phyloP scores from a whole-genome alignment of 2,329 filamentous ascomycete species.

The Daldinia sp. region DNA sequence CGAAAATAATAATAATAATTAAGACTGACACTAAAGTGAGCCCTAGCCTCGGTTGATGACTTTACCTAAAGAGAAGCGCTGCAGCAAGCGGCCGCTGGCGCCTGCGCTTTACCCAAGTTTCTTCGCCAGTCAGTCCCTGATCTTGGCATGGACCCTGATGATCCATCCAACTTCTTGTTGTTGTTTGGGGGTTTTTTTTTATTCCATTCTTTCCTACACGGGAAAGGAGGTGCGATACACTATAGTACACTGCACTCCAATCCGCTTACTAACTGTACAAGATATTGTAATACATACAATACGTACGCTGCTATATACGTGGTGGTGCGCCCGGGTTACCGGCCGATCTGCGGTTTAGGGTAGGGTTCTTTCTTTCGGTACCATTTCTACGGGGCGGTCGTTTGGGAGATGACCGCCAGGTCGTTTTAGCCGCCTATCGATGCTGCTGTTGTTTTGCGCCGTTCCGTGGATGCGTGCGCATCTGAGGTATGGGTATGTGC shows the following conservation, averaged over 20 bases:
- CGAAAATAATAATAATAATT: neutral
- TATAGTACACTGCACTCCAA: too few species aligned
- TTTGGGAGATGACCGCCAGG: neutral
- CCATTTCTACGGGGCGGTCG: neutral
- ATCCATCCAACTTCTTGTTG: constrained; percentile 3
- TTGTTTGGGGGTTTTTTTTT: neutral
- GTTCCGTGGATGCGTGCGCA: neutral
- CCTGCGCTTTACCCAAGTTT: too few species aligned
- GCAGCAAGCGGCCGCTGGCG: neutral
- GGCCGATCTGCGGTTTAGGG: neutral
- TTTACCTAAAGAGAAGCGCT: neutral
- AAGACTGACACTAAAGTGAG: constrained; percentile 6
- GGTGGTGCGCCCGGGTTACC: neutral
- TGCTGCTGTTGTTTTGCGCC: too few species aligned
- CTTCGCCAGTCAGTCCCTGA: constrained; percentile 17
- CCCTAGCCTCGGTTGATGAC: neutral
- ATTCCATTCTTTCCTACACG: neutral
- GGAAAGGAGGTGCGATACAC: constrained; percentile 1
- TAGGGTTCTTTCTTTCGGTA: neutral
- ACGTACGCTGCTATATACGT: too few species aligned
- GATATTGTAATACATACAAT: too few species aligned
- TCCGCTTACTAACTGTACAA: too few species aligned
- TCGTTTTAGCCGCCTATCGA: neutral
- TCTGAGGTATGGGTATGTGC: too few species aligned
- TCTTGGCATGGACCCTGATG: constrained; percentile 36